These are phyloP conservation scores for Blastomyces emzantsi DNA, from an alignment of 2,329 filamentous ascomycete genomes.

Conservation along the genomic window DNA sequence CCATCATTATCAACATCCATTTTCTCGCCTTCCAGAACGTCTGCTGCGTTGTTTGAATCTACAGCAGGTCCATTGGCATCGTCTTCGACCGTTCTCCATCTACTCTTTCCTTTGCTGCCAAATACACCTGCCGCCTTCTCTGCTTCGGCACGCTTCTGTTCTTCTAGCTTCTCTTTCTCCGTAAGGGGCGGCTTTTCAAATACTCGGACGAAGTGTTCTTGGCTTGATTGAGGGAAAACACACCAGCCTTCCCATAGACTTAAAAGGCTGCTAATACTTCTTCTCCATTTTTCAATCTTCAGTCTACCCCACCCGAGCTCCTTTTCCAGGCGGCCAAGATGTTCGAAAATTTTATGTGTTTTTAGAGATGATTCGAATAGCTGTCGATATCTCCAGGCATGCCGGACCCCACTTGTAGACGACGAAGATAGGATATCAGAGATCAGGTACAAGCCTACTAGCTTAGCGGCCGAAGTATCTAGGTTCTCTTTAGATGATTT, in stretches of 20 bases:
- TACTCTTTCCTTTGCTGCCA: slow-evolving; percentile 35
- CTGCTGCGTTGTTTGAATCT: slow-evolving; percentile 10
- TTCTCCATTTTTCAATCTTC: slow-evolving; percentile 75
- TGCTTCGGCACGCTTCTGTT: slow-evolving; percentile 36
- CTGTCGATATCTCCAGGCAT: slow-evolving; percentile 78
- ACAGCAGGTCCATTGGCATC: slow-evolving; percentile 23
- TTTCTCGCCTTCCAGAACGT: slow-evolving; percentile 17
- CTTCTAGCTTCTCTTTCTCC: slow-evolving; percentile 36
- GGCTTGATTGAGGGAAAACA: slow-evolving; percentile 62
- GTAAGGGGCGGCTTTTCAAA: slow-evolving; percentile 63
- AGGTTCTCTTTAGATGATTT: slow-evolving; percentile 35
- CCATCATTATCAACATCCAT: slow-evolving; percentile 24
- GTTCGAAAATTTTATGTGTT: slow-evolving; percentile 60
- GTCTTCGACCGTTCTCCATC: slow-evolving; percentile 41
- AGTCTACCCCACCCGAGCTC: slow-evolving; percentile 69
- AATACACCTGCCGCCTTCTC: slow-evolving; percentile 30
- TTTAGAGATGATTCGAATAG: slow-evolving; percentile 67
- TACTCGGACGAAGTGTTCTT: slow-evolving; percentile 58
- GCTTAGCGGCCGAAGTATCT: slow-evolving; percentile 63
- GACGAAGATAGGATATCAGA: slow-evolving; percentile 74
- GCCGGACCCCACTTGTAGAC: slow-evolving; percentile 63
- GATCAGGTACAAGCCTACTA: slow-evolving; percentile 73
- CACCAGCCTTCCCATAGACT: slow-evolving; percentile 58
- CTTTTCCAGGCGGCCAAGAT: slow-evolving; percentile 63
- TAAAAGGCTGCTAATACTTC: slow-evolving; percentile 60